Conservation (phyloP, 2,329 filamentous ascomycete genomes). For the Botrytis hyacinthi region DNA sequence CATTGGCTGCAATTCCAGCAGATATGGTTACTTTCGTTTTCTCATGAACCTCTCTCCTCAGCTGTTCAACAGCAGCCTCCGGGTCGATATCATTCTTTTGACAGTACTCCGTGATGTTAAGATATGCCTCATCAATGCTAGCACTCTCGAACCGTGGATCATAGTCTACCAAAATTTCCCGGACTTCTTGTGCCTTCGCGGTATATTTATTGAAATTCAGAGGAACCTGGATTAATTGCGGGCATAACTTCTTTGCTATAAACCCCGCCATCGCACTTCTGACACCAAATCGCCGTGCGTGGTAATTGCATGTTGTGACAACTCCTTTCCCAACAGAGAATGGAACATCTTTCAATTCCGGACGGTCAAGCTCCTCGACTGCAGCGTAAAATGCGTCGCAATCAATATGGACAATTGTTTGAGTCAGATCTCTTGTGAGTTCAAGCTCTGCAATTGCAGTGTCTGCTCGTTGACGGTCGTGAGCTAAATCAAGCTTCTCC, state of each 20-base stretch:
- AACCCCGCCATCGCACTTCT: constrained; percentile 95
- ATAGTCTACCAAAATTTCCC: constrained; percentile 79
- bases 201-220: constrained; percentile 89
- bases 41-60: constrained; percentile 73
- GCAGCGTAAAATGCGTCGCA: constrained; percentile 98
- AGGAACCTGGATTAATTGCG: constrained; percentile 76
- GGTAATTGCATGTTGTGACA: constrained; percentile 75
- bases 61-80: constrained; percentile 70
- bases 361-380: constrained; percentile 80
- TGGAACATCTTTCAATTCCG: constrained; percentile 80
- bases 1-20: constrained; percentile 90
- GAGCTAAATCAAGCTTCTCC: constrained; percentile 70
- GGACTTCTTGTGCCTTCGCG: constrained; percentile 84
- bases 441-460: constrained; percentile 80
- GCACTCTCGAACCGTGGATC: constrained; percentile 89
- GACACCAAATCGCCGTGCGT: constrained; percentile 84
- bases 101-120: constrained; percentile 92
- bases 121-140: constrained; percentile 93
- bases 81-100: constrained; percentile 63
- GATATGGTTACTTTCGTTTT: constrained; percentile 84
- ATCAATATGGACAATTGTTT: constrained; percentile 86
- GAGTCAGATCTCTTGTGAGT: constrained; percentile 72
- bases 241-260: constrained; percentile 91
- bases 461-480: constrained; percentile 74
- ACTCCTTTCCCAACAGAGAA: constrained; percentile 82